phyloP scores from a whole-genome alignment of 768 basidiomycete species.

The Boletus edulis region DNA sequence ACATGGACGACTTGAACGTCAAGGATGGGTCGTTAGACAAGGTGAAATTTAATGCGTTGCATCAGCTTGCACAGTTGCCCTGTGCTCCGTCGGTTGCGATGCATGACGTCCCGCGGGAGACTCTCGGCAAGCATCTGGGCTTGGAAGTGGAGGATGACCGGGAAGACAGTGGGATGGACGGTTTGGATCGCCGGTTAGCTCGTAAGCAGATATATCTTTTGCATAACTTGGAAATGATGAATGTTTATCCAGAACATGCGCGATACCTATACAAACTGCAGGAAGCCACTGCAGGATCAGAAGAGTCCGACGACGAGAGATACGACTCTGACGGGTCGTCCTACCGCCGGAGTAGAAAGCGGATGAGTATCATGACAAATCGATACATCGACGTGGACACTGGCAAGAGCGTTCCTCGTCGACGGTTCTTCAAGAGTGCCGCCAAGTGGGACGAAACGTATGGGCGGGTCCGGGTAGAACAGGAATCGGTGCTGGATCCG shows the following conservation, averaged over 20 bases:
- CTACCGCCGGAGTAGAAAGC: constrained; percentile 41
- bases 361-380: constrained; percentile 69
- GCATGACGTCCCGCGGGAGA: constrained; percentile 78
- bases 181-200: constrained; percentile 66
- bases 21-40: constrained; percentile 76
- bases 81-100: constrained; percentile 84
- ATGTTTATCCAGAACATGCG: constrained; percentile 50
- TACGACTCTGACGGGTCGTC: constrained; percentile 52
- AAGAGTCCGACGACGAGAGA: constrained; percentile 48
- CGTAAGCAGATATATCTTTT: constrained; percentile 45
- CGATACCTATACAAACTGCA: constrained; percentile 63
- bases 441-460: constrained; percentile 35
- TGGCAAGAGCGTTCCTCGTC: constrained; percentile 32
- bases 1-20: constrained; percentile 92
- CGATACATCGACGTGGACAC: constrained; percentile 50
- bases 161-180: constrained; percentile 47
- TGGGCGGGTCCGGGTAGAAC: constrained; percentile 23
- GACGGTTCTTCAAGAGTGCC: constrained; percentile 60
- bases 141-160: constrained; percentile 44
- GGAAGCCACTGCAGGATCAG: constrained; percentile 44
- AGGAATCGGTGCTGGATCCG: constrained; percentile 20
- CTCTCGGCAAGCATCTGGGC: constrained; percentile 60
- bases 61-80: constrained; percentile 55
- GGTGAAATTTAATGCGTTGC: constrained; percentile 64
- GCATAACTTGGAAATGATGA: background rate